Base-by-base conservation (phyloP, 225 moss, liverwort and hornwort species). In the Thuidium tamariscinum region DNA sequence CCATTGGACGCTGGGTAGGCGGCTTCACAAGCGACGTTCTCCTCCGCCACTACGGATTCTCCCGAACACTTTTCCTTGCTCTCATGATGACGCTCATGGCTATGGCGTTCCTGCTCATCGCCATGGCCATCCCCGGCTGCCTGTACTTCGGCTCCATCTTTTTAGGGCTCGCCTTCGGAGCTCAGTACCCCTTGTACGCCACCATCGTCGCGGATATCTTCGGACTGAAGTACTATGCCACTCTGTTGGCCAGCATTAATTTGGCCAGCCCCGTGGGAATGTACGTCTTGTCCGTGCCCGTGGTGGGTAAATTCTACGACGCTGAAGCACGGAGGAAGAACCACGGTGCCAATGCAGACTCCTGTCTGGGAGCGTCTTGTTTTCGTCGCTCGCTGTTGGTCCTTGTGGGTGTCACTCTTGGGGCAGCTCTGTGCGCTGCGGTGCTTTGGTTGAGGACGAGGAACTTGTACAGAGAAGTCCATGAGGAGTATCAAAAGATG, bases 1-100 rank as follows among this genome's bases (percentile, higher is more conserved):
- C 94, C 44, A 84, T 95, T 21, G 96, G 95, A 7, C 91, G 95
- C n/a, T 92, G 93, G 76, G 88, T 93, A 25, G 89, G 93, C 4
- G 95, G 95, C 0, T 92, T 91, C 82, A 51, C 93, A 1, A 93
- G 93, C 41, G 95, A 95, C 73, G 1, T 67, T 1, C 92, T 92
- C 5, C 84, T 95, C 34, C 93, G 90, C 0, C 86, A 86, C 52
- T 91, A 91, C 79, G 90, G 86, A 2, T 79, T 87, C 23, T 89
- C 94, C 10, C 83, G 96, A 15, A 39, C 91, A 19, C 85, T 88
- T 4, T 90, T 91, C 39, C 87, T 86, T 1, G 41, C 90, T 7
- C 14, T 81, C 12, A 80, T 51, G 83, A 84, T 91, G 74, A 5
- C 55, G 21, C 66, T 90, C 81, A 91, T 93, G 91, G 80, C 91